Percentiles rank a stretch among this genome's conserved stretches.
phyloP scores from a whole-genome alignment of 306 rosid species.

The Malus sylvestris region DNA sequence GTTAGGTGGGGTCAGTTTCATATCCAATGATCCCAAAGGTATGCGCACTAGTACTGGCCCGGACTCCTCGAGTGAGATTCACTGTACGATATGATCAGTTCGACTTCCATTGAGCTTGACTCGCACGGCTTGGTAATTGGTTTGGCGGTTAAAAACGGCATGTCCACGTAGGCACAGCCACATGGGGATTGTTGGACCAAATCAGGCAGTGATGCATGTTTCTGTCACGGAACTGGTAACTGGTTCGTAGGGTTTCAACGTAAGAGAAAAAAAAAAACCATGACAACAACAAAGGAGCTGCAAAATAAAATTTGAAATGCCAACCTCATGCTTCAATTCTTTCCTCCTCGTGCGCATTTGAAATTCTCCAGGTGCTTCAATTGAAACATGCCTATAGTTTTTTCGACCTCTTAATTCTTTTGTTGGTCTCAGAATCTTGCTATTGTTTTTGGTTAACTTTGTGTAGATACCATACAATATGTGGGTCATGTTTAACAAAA shows the following conservation, averaged over 20 bases:
- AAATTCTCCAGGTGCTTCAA: background rate
- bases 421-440: too few relatives aligned
- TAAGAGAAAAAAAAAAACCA: background rate
- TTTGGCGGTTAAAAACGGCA: background rate
- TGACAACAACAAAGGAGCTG: background rate
- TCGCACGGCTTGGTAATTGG: background rate
- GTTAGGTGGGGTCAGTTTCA: background rate
- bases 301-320: background rate
- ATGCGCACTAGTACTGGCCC: too few relatives aligned
- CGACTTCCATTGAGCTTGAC: background rate
- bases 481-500: too few relatives aligned
- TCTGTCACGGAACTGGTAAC: background rate
- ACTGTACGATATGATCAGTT: background rate
- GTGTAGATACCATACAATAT: too few relatives aligned
- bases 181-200: background rate
- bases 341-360: too few relatives aligned
- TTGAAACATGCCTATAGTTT: background rate
- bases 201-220: background rate
- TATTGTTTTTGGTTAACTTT: too few relatives aligned
- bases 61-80: background rate
- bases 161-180: background rate
- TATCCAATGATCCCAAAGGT: background rate
- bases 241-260: background rate
- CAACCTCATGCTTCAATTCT: constrained; percentile 6
- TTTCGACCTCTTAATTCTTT: too few relatives aligned